Base-by-base conservation (phyloP, 202 grass and related monocot species). In the Saccharum hybrid region DNA sequence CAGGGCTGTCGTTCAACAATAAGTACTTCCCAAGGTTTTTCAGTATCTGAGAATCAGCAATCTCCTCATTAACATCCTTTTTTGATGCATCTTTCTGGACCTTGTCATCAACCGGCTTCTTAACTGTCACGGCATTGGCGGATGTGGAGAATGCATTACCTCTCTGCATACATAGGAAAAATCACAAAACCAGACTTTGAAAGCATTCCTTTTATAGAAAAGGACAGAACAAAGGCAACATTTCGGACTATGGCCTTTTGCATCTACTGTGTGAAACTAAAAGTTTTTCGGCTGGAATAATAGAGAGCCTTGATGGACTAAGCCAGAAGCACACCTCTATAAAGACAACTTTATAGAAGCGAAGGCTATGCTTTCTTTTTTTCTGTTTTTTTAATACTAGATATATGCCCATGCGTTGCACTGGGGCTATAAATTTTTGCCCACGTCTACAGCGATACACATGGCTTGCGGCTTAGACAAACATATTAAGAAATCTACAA, bases 11-110 rank as follows among this genome's bases (percentile, higher is more conserved):
- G 16, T 96, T 96, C 67, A 94, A 68, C 71, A 94, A 74, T 63
- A 99, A 82, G 67, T 96, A 91, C 86, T 99, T 99, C 11, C 70
- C 82, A 81, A 99, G 91, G 89, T 84, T 99, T 78, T 63, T 45
- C 75, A 99, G 79, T 75, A 99, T 99, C 81, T 81, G 87, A 13
- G 86, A 82, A 78, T 99, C 96, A 63, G 93, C 86, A 76, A 96
- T 92, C 87, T 99, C 75, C 74, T 92, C 80, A 63, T 96, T 88
- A 4, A 90, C 68, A 72, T 92, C 91, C 72, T 94, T 94, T 81
- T 87, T 91, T 1, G 82, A 52, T 10, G 57, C 59, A 78, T 90
- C 72, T 85, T 86, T 91, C 74, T 82, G 82, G 77, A 84, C 43
- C 74, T 97, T 93, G 56, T 78, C 84, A 76, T 86, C 79, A 87